phyloP scores from a whole-genome alignment of 2,329 filamentous ascomycete species.

The Fusarium zealandicum region DNA sequence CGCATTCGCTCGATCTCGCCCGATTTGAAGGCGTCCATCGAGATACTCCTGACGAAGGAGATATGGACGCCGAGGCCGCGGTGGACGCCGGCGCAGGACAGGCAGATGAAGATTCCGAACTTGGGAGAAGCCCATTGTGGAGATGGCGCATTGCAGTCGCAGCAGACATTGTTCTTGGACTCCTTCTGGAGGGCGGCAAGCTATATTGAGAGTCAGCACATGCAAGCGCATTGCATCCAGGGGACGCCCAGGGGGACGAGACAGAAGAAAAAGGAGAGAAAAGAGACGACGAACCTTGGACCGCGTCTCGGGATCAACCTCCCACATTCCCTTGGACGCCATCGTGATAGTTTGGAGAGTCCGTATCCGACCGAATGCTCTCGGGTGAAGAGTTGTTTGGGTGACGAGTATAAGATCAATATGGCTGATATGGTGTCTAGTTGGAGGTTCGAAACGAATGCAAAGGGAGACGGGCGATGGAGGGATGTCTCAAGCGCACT shows the following conservation, averaged over 20 bases:
- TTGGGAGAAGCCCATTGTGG: slow-evolving; percentile 99
- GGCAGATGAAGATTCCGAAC: slow-evolving; percentile 98
- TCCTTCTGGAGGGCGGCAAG: slow-evolving; percentile 90
- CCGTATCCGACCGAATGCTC: slow-evolving; percentile 10
- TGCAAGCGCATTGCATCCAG: slow-evolving; percentile 11
- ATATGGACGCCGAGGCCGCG: slow-evolving; percentile 96
- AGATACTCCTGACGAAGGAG: slow-evolving; percentile 95
- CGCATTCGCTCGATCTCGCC: slow-evolving; percentile 94
- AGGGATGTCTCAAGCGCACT: slow-evolving; percentile 7
- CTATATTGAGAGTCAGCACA: slow-evolving; percentile 54
- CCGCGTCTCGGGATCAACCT: slow-evolving; percentile 96
- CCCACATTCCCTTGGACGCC: slow-evolving; percentile 88
- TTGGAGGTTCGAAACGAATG: slow-evolving; percentile 22
- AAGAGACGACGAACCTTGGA: slow-evolving; percentile 73
- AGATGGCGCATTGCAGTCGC: slow-evolving; percentile 93
- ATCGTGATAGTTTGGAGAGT: slow-evolving; percentile 46
- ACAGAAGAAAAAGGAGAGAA: slow-evolving; percentile 10
- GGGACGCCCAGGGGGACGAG: not conserved
- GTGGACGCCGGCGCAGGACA: slow-evolving; percentile 93
- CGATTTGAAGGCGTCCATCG: slow-evolving; percentile 98
- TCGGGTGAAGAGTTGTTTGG: slow-evolving; percentile 4
- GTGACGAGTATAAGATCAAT: slow-evolving; percentile 2
- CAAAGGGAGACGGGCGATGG: slow-evolving; percentile 32
- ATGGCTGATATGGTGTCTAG: slow-evolving; percentile 28
- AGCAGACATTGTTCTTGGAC: slow-evolving; percentile 87